These are phyloP conservation scores for Daedaleopsis nitida DNA, from an alignment of 768 basidiomycete genomes.

Conservation along the genomic window DNA sequence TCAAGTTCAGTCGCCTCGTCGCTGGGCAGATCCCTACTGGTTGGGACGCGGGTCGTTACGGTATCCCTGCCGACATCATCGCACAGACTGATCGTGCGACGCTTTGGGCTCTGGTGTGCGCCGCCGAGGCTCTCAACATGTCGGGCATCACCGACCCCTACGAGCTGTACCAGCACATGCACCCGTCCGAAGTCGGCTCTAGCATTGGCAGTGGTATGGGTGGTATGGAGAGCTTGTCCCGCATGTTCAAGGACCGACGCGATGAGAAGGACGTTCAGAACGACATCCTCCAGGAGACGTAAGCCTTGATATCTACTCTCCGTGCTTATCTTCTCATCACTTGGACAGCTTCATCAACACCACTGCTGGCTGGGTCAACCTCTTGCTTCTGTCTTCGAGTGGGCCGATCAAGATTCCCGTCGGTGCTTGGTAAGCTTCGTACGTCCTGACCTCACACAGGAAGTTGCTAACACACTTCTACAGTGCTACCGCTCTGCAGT, in stretches of 20 bases:
- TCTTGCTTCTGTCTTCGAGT: constrained; percentile 91
- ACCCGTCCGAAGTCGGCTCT: constrained; percentile 95
- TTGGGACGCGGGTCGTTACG: constrained; percentile 95
- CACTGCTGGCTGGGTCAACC: constrained; percentile 96
- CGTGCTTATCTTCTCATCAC: neutral
- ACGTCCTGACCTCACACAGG: constrained; percentile 2
- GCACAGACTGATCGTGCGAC: constrained; percentile 91
- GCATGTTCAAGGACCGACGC: constrained; percentile 99
- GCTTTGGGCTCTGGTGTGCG: constrained; percentile 93
- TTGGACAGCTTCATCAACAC: constrained; percentile 92
- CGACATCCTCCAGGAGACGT: constrained; percentile 98
- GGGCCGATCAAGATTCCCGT: constrained; percentile 99
- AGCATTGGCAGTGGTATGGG: constrained; percentile 98
- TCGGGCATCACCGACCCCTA: constrained; percentile 98
- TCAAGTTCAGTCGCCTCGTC: constrained; percentile 92
- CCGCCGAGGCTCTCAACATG: constrained; percentile 94
- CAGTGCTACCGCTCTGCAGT: constrained; percentile 97
- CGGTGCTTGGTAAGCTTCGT: constrained; percentile 80
- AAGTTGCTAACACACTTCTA: neutral
- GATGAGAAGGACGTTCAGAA: constrained; percentile 99
- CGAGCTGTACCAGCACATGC: constrained; percentile 94
- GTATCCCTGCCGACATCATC: constrained; percentile 95
- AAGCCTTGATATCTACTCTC: constrained; percentile 30
- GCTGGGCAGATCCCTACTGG: constrained; percentile 97
- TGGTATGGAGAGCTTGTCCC: constrained; percentile 83